Base-by-base conservation (phyloP, 306 rosid species). In the Quercus berberidifolia region DNA sequence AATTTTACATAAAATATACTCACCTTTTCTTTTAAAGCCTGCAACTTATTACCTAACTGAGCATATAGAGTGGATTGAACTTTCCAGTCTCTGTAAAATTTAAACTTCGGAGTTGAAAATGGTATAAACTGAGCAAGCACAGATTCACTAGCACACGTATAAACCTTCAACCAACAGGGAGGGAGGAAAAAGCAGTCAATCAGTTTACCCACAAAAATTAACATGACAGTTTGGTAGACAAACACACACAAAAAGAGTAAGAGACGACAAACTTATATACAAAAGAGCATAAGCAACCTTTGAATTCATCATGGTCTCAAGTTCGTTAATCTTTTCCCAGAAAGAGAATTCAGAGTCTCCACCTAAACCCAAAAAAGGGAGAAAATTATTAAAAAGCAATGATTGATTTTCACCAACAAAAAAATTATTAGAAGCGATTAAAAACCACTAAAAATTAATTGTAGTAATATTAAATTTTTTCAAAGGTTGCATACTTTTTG, bases 81-180 rank as follows among this genome's bases (percentile, higher is more conserved):
- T 60, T 72, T 89, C 20, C 71, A 19, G 20, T 62, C 46, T 76
- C 31, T 56, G 81, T 84, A 95, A 67, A 49, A 83, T 86, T 76
- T 88, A 86, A 92, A 95, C 79, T 91, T 92, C 1, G 96, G 90
- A 35, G 91, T 87, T 4, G 98, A 85, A 28, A 83, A 71, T 30
- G 96, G 96, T 51, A 91, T 80, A 81, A 78, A 87, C 87, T 89
- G 63, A 17, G 93, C 72, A 56, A 95, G 78, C 80, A 82, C 92
- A 55, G 90, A 90, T 86, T 89, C 99, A 82, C 81, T 86, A 49
- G 55, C 82, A 85, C 94, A 90, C 11, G 99, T 95, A 75, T 91
- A 92, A 20, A 95, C 97, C 98, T 94, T 77, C 84, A 86, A 73
- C 75, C 73, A 4, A 78, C 79, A 77, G 52, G 5, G 20, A 21